Evolutionary conservation across 2,329 filamentous ascomycete genomes (phyloP).

Genomic region (Aspergillus sp.): DNA sequence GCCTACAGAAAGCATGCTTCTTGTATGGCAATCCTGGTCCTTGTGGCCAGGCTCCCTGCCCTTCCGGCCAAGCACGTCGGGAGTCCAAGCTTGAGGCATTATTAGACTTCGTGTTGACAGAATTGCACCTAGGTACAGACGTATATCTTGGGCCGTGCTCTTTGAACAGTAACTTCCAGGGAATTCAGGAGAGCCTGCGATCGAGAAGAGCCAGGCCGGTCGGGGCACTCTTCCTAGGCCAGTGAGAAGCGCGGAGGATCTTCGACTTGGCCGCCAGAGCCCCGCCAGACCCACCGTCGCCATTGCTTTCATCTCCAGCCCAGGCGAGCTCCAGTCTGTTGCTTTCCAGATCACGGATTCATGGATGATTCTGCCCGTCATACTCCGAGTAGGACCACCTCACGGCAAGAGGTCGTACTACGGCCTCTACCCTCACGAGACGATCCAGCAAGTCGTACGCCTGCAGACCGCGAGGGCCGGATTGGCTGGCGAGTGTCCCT

Average conservation of each 20-base stretch:
- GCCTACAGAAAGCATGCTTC: not conserved
- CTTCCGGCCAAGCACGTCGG: not conserved
- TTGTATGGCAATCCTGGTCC: not conserved
- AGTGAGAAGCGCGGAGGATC: constrained; percentile 31
- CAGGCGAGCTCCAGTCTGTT: constrained; percentile 3
- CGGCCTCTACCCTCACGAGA: not conserved
- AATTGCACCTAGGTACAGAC: constrained; percentile 1
- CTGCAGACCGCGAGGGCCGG: not conserved
- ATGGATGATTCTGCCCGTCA: constrained; percentile 22
- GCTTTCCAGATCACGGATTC: not conserved
- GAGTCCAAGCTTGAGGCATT: constrained; percentile 12
- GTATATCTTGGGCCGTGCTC: not conserved
- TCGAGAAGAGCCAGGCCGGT: constrained; percentile 8
- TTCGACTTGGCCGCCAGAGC: constrained; percentile 26
- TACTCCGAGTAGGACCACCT: constrained; percentile 16
- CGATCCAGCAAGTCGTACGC: constrained; percentile 4
- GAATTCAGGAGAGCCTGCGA: constrained; percentile 9
- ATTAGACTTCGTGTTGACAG: not conserved
- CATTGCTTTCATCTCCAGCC: constrained; percentile 22
- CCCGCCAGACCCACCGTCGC: constrained; percentile 26
- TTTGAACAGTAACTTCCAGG: not conserved
- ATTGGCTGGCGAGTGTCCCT: constrained; percentile 12
- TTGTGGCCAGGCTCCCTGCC: not conserved
- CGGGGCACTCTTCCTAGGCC: constrained; percentile 21
- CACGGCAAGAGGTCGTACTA: not conserved